These are phyloP conservation scores for Dryas alaskensis DNA, from an alignment of 306 rosid species.

Conservation along the genomic window DNA sequence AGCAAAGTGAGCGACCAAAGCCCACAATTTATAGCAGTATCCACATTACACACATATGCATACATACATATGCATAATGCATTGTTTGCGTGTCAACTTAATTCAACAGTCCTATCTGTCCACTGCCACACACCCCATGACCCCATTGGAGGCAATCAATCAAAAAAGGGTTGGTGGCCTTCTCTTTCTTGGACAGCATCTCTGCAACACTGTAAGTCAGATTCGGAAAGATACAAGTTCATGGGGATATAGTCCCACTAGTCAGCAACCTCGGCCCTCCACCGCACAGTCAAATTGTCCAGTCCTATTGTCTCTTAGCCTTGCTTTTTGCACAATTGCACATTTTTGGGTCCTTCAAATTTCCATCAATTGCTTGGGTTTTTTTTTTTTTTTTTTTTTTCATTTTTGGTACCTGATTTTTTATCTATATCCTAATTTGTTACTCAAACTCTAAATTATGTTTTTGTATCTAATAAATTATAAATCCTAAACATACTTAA, in stretches of 20 bases:
- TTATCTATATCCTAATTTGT: no score
- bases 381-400: no score
- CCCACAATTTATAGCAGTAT: constrained; percentile 31
- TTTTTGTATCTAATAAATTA: no score
- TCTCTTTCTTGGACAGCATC: constrained; percentile 28
- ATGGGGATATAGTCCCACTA: constrained; percentile 44
- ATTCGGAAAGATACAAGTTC: constrained; percentile 32
- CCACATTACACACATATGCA: constrained; percentile 6
- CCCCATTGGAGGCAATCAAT: constrained; percentile 36
- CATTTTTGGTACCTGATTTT: no score
- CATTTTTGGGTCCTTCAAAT: background rate
- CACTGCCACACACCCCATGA: constrained; percentile 36
- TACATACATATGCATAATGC: background rate
- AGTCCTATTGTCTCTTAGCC: background rate
- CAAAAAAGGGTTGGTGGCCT: constrained; percentile 21
- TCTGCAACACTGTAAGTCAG: background rate
- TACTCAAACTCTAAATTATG: no score
- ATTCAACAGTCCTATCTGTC: constrained; percentile 38
- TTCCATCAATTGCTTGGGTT: background rate
- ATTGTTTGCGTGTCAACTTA: constrained; percentile 32
- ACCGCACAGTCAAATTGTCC: constrained; percentile 20
- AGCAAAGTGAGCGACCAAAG: constrained; percentile 20
- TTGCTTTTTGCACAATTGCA: background rate
- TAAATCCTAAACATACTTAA: no score
- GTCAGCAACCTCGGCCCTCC: constrained; percentile 25